Percentiles rank a stretch among this genome's conserved stretches.
These are phyloP conservation scores for Themeda triandra DNA, from an alignment of 176 grass and related monocot species.

Conservation along the genomic window DNA sequence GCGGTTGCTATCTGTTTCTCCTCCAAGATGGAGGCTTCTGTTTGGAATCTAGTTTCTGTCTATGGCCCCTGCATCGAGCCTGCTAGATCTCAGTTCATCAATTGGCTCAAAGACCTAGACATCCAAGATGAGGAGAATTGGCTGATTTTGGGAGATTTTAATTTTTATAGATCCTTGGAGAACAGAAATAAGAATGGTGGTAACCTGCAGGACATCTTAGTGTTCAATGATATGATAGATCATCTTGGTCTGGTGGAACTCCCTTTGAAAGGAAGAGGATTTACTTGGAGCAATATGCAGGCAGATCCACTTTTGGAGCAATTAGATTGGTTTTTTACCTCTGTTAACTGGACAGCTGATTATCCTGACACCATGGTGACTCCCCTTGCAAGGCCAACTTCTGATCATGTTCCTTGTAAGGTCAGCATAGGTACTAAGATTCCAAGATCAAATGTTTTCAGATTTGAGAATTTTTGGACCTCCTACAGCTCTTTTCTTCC, in stretches of 20 bases:
- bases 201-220: fast-evolving
- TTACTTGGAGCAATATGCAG: too few relatives aligned
- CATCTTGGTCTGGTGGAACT: fast-evolving
- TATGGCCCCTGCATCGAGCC: fast-evolving
- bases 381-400: too few relatives aligned
- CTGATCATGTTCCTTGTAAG: too few relatives aligned
- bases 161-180: background rate
- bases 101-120: background rate
- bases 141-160: fast-evolving
- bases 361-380: too few relatives aligned
- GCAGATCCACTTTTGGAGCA: too few relatives aligned
- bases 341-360: too few relatives aligned
- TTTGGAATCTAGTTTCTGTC: fast-evolving
- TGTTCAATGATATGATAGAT: background rate
- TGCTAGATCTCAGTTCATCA: fast-evolving
- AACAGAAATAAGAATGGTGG: background rate
- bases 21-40: background rate
- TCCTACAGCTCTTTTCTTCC: fast-evolving
- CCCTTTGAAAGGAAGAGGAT: background rate
- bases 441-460: background rate
- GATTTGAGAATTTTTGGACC: background rate
- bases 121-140: background rate
- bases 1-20: background rate
- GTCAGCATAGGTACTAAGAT: too few relatives aligned
- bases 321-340: too few relatives aligned